Evolutionary conservation across 2,329 filamentous ascomycete genomes (phyloP).

Genomic region (Scedosporium aurantiacum): DNA sequence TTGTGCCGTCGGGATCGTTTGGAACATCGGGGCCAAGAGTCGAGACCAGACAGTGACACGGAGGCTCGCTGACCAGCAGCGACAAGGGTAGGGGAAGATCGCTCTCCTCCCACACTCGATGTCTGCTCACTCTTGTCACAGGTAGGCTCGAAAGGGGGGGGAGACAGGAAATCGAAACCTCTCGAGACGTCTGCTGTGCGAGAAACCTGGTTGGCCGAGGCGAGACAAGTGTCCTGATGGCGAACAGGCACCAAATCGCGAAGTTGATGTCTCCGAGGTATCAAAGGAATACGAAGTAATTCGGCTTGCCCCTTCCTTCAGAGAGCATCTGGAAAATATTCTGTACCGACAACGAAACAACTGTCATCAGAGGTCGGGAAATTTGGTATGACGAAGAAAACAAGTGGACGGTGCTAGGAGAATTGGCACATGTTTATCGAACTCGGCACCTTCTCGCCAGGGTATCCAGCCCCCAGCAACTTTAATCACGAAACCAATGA

Average conservation of each 20-base stretch:
- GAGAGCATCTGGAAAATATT: background rate
- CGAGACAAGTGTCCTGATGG: background rate
- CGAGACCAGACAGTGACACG: background rate
- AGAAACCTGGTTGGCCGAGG: slow-evolving; percentile 2
- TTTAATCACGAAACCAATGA: background rate
- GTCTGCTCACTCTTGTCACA: background rate
- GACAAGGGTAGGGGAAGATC: background rate
- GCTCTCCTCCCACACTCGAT: background rate
- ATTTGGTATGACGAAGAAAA: background rate
- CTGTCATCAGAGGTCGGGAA: background rate
- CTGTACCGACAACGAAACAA: background rate
- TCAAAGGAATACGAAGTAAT: background rate
- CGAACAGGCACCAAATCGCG: background rate
- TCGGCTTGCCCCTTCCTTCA: background rate
- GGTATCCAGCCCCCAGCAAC: background rate
- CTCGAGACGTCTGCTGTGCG: slow-evolving; percentile 4
- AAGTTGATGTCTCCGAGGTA: background rate
- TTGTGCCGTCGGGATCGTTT: background rate
- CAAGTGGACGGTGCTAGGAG: background rate
- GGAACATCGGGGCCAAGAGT: slow-evolving; percentile 1
- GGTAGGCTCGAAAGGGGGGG: background rate
- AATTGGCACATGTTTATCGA: background rate
- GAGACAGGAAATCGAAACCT: background rate
- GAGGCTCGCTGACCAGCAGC: background rate
- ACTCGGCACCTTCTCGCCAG: background rate